phyloP scores from a whole-genome alignment of 139 green algal genomes.

The Haematococcus lacustris region DNA sequence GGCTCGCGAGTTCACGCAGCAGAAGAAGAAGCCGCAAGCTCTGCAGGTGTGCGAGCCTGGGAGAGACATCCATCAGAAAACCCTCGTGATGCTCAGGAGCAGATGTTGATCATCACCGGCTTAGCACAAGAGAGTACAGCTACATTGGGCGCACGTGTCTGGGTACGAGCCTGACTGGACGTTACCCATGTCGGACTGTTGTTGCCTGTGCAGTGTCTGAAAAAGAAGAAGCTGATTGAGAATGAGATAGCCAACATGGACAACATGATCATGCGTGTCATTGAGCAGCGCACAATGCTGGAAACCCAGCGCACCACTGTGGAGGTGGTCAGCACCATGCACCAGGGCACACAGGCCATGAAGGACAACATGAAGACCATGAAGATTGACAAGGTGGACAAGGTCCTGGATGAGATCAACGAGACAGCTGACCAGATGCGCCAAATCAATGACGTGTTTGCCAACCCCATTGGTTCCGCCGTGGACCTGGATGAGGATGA shows the following conservation, averaged over 20 bases:
- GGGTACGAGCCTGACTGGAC: too few relatives aligned
- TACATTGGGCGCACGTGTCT: too few relatives aligned
- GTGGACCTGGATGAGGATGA: slow-evolving; percentile 76
- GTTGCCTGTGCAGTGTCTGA: slow-evolving; percentile 75
- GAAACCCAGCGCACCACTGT: slow-evolving; percentile 74
- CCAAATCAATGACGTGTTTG: slow-evolving; percentile 87
- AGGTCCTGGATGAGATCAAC: slow-evolving; percentile 90
- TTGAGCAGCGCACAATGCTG: slow-evolving; percentile 90
- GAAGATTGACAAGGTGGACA: slow-evolving; percentile 93
- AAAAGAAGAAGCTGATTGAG: slow-evolving; percentile 92
- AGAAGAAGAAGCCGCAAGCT: slow-evolving; percentile 76
- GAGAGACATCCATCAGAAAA: too few relatives aligned
- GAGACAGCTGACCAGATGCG: slow-evolving; percentile 86
- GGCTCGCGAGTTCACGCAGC: slow-evolving; percentile 67
- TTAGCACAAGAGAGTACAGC: too few relatives aligned
- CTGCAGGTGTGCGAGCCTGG: slow-evolving; percentile 6
- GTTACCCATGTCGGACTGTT: too few relatives aligned
- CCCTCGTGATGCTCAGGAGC: too few relatives aligned
- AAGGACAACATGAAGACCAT: too few relatives aligned
- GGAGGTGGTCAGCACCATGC: slow-evolving; percentile 64
- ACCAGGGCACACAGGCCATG: too few relatives aligned
- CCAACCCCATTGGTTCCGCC: slow-evolving; percentile 55
- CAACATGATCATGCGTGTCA: slow-evolving; percentile 85
- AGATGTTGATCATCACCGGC: too few relatives aligned
- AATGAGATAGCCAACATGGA: slow-evolving; percentile 74